Evolutionary conservation across 352 stramenopile genomes (phyloP).

Genomic region (Globisporangium abappressorium): DNA sequence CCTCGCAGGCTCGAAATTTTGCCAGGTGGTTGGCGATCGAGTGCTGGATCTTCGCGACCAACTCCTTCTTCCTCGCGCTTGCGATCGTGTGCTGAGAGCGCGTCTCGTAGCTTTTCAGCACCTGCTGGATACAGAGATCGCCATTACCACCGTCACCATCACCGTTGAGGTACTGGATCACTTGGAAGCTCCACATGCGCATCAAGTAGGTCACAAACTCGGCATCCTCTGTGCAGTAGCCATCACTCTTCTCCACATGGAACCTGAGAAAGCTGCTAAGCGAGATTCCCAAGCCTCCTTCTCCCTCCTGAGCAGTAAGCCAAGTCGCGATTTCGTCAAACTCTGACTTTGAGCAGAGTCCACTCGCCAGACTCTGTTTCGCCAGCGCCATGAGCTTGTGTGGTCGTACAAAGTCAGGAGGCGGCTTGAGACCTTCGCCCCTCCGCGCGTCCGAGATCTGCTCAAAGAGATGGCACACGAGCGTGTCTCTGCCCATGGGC

Average conservation of each 20-base stretch:
- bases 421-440: constrained; percentile 37
- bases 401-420: constrained; percentile 41
- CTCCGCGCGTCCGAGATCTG: constrained; percentile 47
- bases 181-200: constrained; percentile 57
- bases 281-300: constrained; percentile 16
- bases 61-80: constrained; percentile 21
- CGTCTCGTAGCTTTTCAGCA: constrained; percentile 31
- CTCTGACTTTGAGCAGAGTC: constrained; percentile 32
- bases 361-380: constrained; percentile 43
- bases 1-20: not conserved
- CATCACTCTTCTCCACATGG: constrained; percentile 48
- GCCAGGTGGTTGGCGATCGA: constrained; percentile 16
- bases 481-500: constrained; percentile 29
- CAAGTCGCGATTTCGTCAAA: constrained; percentile 30
- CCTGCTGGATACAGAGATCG: constrained; percentile 7
- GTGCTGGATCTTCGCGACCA: constrained; percentile 38
- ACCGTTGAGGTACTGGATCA: not conserved
- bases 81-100: constrained; percentile 23
- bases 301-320: constrained; percentile 16
- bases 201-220: constrained; percentile 62
- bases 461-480: constrained; percentile 53
- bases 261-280: constrained; percentile 43
- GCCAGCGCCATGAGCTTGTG: constrained; percentile 44
- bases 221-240: constrained; percentile 42
- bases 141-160: not conserved